Evolutionary conservation across 2,329 filamentous ascomycete species (phyloP).

Genomic region (Amauroascus niger): DNA sequence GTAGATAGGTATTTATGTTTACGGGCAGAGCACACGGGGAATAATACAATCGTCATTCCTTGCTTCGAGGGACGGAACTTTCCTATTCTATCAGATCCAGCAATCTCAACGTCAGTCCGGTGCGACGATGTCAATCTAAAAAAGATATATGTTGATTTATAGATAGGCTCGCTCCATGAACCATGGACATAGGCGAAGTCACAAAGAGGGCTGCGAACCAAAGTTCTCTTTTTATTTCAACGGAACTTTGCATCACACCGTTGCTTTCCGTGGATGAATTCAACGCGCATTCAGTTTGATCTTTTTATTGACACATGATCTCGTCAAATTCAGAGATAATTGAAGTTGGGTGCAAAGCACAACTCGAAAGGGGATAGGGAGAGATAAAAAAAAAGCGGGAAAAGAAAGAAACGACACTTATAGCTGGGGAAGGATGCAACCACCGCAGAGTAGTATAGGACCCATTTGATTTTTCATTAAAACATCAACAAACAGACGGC

Average conservation of each 20-base stretch:
- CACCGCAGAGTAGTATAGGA: background rate
- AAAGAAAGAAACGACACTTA: background rate
- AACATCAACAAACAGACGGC: conserved; percentile 5
- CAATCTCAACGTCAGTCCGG: too few species aligned
- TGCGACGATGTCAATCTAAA: too few species aligned
- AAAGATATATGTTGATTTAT: too few species aligned
- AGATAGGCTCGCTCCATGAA: too few species aligned
- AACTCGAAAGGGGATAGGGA: background rate
- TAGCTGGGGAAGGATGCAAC: background rate
- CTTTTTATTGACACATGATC: conserved; percentile 6
- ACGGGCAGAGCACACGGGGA: too few species aligned
- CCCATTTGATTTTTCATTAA: conserved; percentile 9
- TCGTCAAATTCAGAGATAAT: conserved; percentile 2
- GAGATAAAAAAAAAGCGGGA: background rate
- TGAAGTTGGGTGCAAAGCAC: background rate
- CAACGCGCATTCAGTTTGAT: background rate
- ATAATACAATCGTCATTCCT: too few species aligned
- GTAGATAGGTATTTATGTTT: too few species aligned
- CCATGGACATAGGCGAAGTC: too few species aligned
- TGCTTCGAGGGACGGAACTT: too few species aligned
- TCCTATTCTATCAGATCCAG: too few species aligned
- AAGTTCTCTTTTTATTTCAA: background rate
- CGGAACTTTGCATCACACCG: background rate
- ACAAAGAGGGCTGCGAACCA: background rate
- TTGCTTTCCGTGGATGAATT: background rate